Conservation (phyloP, 1,284 basidiomycete genomes). For the Singerocomus rubriflavus region DNA sequence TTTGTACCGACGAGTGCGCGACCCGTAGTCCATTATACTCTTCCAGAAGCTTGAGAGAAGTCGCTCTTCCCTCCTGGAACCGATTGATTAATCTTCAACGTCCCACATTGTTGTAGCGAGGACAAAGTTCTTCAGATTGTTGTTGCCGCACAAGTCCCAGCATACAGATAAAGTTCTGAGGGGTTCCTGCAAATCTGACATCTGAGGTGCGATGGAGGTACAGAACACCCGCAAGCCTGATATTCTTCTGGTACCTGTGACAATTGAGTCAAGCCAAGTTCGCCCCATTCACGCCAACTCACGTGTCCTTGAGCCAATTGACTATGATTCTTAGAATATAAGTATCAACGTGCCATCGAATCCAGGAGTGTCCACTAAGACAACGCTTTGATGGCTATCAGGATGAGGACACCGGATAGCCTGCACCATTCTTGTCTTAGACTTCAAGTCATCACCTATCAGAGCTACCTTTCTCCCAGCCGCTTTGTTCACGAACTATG, state of each 20-base stretch:
- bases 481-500: constrained; percentile 21
- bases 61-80: constrained; percentile 13
- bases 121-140: constrained; percentile 22
- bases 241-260: constrained; percentile 14
- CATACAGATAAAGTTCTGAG: constrained; percentile 24
- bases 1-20: constrained; percentile 10
- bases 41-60: constrained; percentile 14
- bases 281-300: background rate
- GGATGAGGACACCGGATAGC: constrained; percentile 13
- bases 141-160: constrained; percentile 25
- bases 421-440: constrained; percentile 12
- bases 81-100: constrained; percentile 22
- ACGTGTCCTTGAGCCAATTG: constrained; percentile 24
- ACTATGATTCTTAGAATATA: constrained; percentile 22
- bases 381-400: constrained; percentile 15
- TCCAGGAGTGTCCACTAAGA: constrained; percentile 28
- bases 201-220: constrained; percentile 39
- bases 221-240: constrained; percentile 26
- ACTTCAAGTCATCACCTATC: background rate
- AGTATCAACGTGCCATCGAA: constrained; percentile 22
- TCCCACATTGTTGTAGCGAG: constrained; percentile 33
- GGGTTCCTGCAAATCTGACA: constrained; percentile 40
- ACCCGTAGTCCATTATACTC: constrained; percentile 17
- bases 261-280: background rate
- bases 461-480: constrained; percentile 5